A percentile compares a stretch with the other conserved stretches of the same genome.
phyloP scores from a whole-genome alignment of 176 grass and related monocot species.

The Aegilops bicornis region DNA sequence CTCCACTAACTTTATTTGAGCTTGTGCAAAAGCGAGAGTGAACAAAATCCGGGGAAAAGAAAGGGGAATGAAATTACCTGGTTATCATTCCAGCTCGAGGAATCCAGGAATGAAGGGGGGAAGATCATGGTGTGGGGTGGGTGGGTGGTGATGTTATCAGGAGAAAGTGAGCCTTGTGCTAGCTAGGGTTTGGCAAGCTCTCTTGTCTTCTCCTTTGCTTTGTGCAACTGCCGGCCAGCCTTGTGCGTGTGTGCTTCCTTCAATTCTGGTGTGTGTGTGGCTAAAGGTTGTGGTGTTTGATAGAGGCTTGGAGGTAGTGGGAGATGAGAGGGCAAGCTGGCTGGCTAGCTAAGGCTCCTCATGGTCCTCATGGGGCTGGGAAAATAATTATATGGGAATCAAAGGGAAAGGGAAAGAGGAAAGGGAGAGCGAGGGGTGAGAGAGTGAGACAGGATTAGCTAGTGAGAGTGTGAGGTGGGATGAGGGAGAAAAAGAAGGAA shows the following conservation, averaged over 20 bases:
- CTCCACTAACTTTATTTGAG: constrained; percentile 22
- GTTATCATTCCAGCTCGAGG: constrained; percentile 84
- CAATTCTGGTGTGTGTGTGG: constrained; percentile 6
- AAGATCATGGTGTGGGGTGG: constrained; percentile 68
- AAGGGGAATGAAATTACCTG: constrained; percentile 54
- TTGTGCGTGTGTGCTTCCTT: constrained; percentile 2
- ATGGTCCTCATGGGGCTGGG: constrained; percentile 25
- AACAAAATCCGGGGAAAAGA: constrained; percentile 51
- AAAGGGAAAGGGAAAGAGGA: constrained; percentile 31
- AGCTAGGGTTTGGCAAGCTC: constrained; percentile 31
- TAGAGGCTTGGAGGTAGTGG: constrained; percentile 62
- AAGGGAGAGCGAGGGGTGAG: constrained; percentile 8
- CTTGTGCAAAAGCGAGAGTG: constrained; percentile 40
- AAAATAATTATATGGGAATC: constrained; percentile 24
- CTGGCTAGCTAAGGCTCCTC: constrained; percentile 8
- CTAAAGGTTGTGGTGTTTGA: constrained; percentile 37
- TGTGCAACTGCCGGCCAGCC: not conserved
- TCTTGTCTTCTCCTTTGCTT: constrained; percentile 17
- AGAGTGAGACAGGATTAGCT: constrained; percentile 36
- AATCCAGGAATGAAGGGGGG: constrained; percentile 68
- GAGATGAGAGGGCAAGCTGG: constrained; percentile 30
- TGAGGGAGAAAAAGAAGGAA: constrained; percentile 12
- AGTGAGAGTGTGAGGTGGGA: constrained; percentile 40
- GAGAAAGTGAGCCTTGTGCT: constrained; percentile 25
- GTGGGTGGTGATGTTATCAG: constrained; percentile 5